Conservation (phyloP, 768 basidiomycete species). For the Collybiopsis luxurians region DNA sequence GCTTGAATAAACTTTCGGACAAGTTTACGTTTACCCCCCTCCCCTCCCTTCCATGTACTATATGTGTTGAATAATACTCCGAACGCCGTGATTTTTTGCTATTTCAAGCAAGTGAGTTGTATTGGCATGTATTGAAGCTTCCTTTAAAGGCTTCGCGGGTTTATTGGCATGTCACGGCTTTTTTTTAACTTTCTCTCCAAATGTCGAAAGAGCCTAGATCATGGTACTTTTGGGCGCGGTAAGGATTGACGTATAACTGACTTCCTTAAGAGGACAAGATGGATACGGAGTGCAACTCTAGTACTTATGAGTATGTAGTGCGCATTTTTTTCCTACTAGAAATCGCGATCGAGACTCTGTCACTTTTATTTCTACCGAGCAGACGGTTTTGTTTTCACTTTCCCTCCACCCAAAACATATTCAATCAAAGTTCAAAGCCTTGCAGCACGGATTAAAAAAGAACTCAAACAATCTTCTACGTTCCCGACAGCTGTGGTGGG, state of each 20-base stretch:
- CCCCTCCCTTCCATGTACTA: background rate
- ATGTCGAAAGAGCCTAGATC: too few relatives aligned
- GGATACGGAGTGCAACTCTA: too few relatives aligned
- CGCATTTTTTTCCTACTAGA: too few relatives aligned
- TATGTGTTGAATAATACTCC: too few relatives aligned
- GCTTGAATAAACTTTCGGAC: background rate
- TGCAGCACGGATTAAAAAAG: too few relatives aligned
- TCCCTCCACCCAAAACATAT: background rate
- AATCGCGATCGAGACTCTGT: background rate
- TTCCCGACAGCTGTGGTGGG: too few relatives aligned
- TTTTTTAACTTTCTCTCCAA: background rate
- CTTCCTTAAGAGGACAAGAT: too few relatives aligned
- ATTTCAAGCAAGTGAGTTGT: background rate
- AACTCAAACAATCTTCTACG: too few relatives aligned
- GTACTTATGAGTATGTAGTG: too few relatives aligned
- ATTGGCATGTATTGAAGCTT: background rate
- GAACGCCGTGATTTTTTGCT: constrained; percentile 1
- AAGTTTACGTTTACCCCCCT: too few relatives aligned
- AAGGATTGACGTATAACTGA: too few relatives aligned
- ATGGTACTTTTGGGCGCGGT: too few relatives aligned
- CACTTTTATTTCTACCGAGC: background rate
- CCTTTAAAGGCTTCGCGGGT: background rate
- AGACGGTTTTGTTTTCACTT: background rate
- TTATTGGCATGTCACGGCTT: constrained; percentile 6
- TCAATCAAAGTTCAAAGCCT: background rate